Evolutionary conservation across 192 early-diverging fungal genomes (phyloP).

Genomic region (Mortierella antarctica): DNA sequence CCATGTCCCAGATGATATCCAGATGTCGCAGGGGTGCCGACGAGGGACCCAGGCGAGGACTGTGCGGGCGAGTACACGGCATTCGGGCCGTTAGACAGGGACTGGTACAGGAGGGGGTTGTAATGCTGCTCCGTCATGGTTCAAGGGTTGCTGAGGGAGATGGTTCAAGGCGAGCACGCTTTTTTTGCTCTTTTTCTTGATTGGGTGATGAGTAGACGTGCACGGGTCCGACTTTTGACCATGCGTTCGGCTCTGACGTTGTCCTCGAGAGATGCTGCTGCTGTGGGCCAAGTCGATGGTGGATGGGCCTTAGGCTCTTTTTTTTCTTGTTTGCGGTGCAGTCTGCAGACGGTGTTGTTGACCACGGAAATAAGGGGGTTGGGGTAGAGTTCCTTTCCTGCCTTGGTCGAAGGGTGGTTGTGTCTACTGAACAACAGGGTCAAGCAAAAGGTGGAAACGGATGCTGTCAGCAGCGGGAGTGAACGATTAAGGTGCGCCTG

Average conservation of each 20-base stretch:
- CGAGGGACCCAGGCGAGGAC: slow-evolving; percentile 37
- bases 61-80: slow-evolving; percentile 42
- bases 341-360: too few relatives aligned
- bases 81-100: slow-evolving; percentile 43
- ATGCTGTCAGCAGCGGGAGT: too few relatives aligned
- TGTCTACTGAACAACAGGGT: too few relatives aligned
- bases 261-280: not conserved
- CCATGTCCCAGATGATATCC: slow-evolving; percentile 44
- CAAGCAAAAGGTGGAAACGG: too few relatives aligned
- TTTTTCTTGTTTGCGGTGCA: not conserved
- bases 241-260: slow-evolving; percentile 23
- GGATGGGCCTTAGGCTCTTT: not conserved
- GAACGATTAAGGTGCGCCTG: too few relatives aligned
- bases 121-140: slow-evolving; percentile 47
- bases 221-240: slow-evolving; percentile 33
- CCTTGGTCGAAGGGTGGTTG: too few relatives aligned
- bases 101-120: slow-evolving; percentile 48
- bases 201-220: slow-evolving; percentile 19
- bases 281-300: not conserved
- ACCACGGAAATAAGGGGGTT: too few relatives aligned
- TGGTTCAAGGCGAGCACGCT: slow-evolving; percentile 3
- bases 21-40: slow-evolving; percentile 23
- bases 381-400: too few relatives aligned
- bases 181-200: slow-evolving; percentile 42
- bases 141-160: slow-evolving; percentile 1